Percentiles rank a stretch among this genome's conserved stretches.
Evolutionary conservation across 2,329 filamentous ascomycete species (phyloP).

Genomic region (Pochonia chlamydosporia): DNA sequence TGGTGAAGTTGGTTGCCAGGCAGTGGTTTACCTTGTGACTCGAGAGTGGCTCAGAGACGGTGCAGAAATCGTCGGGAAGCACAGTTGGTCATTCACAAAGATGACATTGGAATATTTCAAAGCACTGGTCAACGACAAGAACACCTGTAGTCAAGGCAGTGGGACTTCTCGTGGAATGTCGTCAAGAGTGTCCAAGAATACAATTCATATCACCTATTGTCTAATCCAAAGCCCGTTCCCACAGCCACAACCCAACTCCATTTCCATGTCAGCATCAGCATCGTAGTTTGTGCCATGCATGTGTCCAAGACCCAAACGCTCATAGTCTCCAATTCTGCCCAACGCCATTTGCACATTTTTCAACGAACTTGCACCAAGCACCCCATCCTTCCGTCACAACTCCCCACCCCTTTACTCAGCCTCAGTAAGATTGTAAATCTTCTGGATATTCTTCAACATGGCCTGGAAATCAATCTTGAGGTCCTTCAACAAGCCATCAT

Average conservation of each 20-base stretch:
- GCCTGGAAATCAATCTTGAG: slow-evolving; percentile 56
- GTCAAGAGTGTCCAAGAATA: no score
- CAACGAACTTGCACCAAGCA: no score
- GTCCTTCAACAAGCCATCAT: slow-evolving; percentile 61
- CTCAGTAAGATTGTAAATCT: slow-evolving; percentile 55
- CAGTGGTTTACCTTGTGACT: no score
- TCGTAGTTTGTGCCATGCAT: not conserved
- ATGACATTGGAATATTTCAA: no score
- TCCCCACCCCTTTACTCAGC: not conserved
- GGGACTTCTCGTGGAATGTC: no score
- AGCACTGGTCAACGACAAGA: no score
- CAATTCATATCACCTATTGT: no score
- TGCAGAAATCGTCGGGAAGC: no score
- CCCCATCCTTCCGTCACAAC: not conserved
- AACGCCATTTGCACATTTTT: not conserved
- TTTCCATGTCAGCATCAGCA: not conserved
- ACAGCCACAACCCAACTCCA: not conserved
- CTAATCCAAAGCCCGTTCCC: not conserved
- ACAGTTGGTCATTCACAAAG: no score
- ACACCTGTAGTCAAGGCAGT: no score
- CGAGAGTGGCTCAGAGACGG: no score
- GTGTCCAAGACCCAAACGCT: not conserved
- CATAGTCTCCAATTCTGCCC: not conserved
- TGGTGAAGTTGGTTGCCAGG: no score
- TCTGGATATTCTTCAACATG: slow-evolving; percentile 52